Conservation (phyloP, 345 rosid species). For the Syzygium oleosum region DNA sequence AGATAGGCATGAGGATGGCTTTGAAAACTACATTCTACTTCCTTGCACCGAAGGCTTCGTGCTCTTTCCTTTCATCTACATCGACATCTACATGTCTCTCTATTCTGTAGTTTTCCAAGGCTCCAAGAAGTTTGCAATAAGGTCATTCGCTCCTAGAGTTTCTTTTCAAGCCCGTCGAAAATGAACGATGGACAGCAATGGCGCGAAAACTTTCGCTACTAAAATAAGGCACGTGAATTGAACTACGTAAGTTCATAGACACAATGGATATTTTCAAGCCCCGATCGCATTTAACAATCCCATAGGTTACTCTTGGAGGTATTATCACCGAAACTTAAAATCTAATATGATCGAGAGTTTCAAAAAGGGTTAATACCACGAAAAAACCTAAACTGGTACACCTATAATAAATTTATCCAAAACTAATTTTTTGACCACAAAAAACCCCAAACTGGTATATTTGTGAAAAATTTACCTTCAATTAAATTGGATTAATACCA, state of each 20-base stretch:
- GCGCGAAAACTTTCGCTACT: neutral
- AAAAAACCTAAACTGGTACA: too few species aligned
- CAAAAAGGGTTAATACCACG: neutral
- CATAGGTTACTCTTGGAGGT: neutral
- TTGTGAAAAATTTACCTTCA: neutral
- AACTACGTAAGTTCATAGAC: neutral
- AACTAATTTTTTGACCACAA: accelerated
- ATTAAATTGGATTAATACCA: too few species aligned
- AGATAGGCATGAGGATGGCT: neutral
- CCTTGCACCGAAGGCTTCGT: neutral
- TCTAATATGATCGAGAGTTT: neutral
- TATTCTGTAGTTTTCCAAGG: neutral
- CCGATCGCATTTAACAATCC: neutral
- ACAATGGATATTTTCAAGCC: neutral
- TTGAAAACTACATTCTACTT: neutral
- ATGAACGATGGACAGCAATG: neutral
- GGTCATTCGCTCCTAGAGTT: neutral
- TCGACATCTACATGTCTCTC: neutral
- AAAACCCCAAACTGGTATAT: accelerated
- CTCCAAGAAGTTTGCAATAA: neutral
- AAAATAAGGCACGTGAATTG: neutral
- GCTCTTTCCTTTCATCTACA: neutral
- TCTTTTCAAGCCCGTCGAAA: neutral
- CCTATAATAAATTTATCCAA: accelerated
- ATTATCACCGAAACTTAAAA: too few species aligned